Percentiles rank a stretch among this genome's conserved stretches.
These are phyloP conservation scores for Xylariaceae sp. DNA, from an alignment of 2,329 filamentous ascomycete genomes.

Conservation along the genomic window DNA sequence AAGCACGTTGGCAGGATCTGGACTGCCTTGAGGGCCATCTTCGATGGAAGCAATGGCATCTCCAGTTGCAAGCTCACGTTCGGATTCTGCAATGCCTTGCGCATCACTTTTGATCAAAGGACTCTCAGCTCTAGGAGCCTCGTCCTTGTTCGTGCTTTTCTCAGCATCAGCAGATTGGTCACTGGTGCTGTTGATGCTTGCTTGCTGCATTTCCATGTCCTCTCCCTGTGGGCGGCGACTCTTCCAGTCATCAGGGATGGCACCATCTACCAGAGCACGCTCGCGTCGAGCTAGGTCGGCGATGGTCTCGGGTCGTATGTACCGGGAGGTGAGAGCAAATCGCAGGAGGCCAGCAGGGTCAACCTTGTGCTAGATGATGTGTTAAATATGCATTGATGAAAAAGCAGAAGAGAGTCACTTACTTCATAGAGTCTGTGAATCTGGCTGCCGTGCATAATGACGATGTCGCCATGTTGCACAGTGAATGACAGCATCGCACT, in stretches of 20 bases:
- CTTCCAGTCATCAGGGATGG: slow-evolving; percentile 9
- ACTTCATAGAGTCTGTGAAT: slow-evolving; percentile 55
- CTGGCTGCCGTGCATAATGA: slow-evolving; percentile 52
- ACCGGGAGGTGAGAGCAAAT: slow-evolving; percentile 12
- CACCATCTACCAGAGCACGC: slow-evolving; percentile 6
- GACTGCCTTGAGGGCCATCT: no score
- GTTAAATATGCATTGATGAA: slow-evolving; percentile 1
- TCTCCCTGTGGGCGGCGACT: slow-evolving; percentile 9
- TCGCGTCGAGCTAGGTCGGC: slow-evolving; percentile 4
- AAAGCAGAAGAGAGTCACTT: slow-evolving; percentile 8
- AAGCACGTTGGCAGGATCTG: no score
- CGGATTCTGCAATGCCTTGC: no score
- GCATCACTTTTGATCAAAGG: no score
- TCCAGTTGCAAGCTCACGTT: no score
- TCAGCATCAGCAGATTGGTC: no score
- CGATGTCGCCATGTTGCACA: slow-evolving; percentile 56
- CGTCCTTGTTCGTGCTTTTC: no score
- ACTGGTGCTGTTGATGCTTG: no score
- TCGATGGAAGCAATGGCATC: no score
- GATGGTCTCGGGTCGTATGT: slow-evolving; percentile 12
- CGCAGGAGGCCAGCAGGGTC: slow-evolving; percentile 5
- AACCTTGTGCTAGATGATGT: slow-evolving; percentile 9
- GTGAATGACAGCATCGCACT: slow-evolving; percentile 27
- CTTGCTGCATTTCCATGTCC: no score
- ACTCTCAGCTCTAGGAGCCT: no score